phyloP scores from a whole-genome alignment of 2,329 filamentous ascomycete genomes.

The Beauveria scarabaeidicola region DNA sequence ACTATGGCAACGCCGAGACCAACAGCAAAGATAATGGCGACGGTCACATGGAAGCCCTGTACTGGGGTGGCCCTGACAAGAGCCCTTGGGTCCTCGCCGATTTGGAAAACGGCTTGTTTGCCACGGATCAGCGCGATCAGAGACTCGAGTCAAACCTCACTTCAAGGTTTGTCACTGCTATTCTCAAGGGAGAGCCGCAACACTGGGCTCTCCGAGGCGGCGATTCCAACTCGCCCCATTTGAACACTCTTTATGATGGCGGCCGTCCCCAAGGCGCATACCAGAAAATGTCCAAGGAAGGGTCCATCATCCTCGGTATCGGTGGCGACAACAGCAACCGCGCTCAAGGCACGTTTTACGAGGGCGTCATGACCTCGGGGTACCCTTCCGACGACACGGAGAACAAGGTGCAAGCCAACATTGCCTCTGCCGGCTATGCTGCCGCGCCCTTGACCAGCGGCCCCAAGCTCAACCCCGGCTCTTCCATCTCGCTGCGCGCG shows the following conservation, averaged over 20 bases:
- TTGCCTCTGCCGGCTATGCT: slow-evolving; percentile 51
- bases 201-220: slow-evolving; percentile 52
- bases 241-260: slow-evolving; percentile 53
- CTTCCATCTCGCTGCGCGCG: slow-evolving; percentile 43
- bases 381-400: slow-evolving; percentile 54
- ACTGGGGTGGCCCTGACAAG: slow-evolving; percentile 52
- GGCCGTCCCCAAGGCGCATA: slow-evolving; percentile 48
- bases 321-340: slow-evolving; percentile 56
- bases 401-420: slow-evolving; percentile 48
- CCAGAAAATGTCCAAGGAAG: slow-evolving; percentile 56
- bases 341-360: slow-evolving; percentile 56
- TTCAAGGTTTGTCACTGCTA: slow-evolving; percentile 47
- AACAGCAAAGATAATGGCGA: slow-evolving; percentile 46
- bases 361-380: slow-evolving; percentile 55
- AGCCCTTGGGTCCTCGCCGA: slow-evolving; percentile 64
- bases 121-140: slow-evolving; percentile 42
- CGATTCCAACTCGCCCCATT: slow-evolving; percentile 42
- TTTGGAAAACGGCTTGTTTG: slow-evolving; percentile 59
- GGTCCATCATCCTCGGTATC: slow-evolving; percentile 60
- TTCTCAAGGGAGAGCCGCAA: slow-evolving; percentile 47
- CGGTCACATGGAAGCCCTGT: slow-evolving; percentile 62
- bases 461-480: slow-evolving; percentile 36
- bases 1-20: slow-evolving; percentile 50
- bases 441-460: slow-evolving; percentile 39
- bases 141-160: slow-evolving; percentile 42